A percentile compares a stretch with the other conserved stretches of the same genome.
Evolutionary conservation across 1,139 yeast species (phyloP).

Genomic region (Magnusiomyces suaveolens): DNA sequence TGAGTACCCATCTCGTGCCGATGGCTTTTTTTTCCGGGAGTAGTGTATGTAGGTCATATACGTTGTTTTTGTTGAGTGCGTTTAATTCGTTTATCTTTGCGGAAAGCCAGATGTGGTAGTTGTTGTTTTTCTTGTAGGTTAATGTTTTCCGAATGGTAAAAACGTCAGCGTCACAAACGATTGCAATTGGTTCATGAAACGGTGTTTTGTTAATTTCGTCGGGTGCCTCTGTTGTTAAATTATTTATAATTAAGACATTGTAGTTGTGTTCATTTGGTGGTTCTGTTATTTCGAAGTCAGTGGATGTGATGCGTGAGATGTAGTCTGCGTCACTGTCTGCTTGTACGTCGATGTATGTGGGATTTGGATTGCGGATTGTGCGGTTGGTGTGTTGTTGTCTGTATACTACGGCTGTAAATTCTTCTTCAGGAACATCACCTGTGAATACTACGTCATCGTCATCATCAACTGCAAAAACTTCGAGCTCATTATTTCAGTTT

Average conservation of each 20-base stretch:
- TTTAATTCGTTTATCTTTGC: background rate
- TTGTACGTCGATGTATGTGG: background rate
- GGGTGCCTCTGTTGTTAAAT: background rate
- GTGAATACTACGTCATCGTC: background rate
- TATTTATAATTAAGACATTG: background rate
- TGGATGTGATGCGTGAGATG: background rate
- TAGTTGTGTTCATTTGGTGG: background rate
- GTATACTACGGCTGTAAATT: background rate
- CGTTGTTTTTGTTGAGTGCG: background rate
- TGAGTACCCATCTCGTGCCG: slow-evolving; percentile 10
- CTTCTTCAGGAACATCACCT: background rate
- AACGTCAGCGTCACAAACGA: background rate
- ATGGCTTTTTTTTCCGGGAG: background rate
- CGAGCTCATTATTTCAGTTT: no score
- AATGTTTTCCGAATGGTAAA: background rate
- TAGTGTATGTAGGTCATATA: background rate
- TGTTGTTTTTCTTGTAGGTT: background rate
- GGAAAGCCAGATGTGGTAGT: background rate
- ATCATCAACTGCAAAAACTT: background rate
- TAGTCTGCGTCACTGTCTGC: background rate
- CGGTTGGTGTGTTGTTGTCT: background rate
- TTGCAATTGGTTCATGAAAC: background rate
- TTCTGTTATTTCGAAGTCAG: background rate
- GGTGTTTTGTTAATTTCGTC: background rate
- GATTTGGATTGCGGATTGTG: background rate